phyloP scores from a whole-genome alignment of 305 asterid species.

The Solanum hybrid region DNA sequence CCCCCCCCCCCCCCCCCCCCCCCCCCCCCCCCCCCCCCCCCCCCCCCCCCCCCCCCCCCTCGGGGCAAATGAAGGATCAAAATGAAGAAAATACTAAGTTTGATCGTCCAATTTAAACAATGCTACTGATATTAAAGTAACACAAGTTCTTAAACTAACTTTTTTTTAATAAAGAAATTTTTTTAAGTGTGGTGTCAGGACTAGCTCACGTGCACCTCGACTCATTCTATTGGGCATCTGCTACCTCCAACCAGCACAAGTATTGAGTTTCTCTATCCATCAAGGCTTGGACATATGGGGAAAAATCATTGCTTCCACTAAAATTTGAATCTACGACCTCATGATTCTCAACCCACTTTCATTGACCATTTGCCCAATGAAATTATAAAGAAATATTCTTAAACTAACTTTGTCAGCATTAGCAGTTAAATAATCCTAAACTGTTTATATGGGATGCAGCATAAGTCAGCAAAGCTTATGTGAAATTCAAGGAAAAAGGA shows the following conservation, averaged over 20 bases:
- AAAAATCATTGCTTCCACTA: neutral
- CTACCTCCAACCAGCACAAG: neutral
- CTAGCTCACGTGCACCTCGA: neutral
- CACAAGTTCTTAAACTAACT: neutral
- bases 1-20: too few species aligned
- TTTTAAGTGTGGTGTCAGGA: neutral
- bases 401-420: neutral
- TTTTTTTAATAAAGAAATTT: neutral
- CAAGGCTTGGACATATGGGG: neutral
- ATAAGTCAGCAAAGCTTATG: neutral
- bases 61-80: neutral
- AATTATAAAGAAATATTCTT: neutral
- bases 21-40: too few species aligned
- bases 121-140: neutral
- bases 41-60: too few species aligned
- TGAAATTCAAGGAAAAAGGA: neutral
- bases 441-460: neutral
- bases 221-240: neutral
- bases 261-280: neutral
- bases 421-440: neutral
- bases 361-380: neutral
- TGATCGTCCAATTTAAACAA: neutral
- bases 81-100: neutral
- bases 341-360: neutral
- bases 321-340: neutral